Evolutionary conservation across 768 basidiomycete species (phyloP).

Genomic region (Coprinopsis marcescibilis): DNA sequence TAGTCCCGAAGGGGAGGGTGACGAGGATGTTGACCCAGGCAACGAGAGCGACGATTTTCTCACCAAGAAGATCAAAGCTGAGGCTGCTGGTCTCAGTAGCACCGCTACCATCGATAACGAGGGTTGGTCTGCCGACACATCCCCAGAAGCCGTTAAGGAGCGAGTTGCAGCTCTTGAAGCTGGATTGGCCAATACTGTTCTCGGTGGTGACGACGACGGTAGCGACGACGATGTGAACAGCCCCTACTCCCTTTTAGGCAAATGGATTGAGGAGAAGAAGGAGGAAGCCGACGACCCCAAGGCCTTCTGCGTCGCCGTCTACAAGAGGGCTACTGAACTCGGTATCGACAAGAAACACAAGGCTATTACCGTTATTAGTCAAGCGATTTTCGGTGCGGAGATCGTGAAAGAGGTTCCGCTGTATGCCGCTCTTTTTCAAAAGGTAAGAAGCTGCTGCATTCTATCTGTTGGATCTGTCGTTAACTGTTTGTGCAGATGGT

Average conservation of each 20-base stretch:
- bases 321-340: constrained; percentile 84
- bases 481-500: constrained; percentile 54
- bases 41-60: constrained; percentile 85
- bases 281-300: constrained; percentile 40
- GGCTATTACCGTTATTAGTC: constrained; percentile 74
- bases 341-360: constrained; percentile 96
- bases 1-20: constrained; percentile 27
- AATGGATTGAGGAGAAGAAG: constrained; percentile 77
- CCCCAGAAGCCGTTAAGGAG: constrained; percentile 80
- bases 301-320: constrained; percentile 61
- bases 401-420: constrained; percentile 58
- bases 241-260: constrained; percentile 78
- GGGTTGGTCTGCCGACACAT: constrained; percentile 92
- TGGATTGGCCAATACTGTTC: constrained; percentile 45
- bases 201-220: constrained; percentile 78
- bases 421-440: constrained; percentile 67
- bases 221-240: constrained; percentile 85
- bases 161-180: constrained; percentile 69
- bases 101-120: constrained; percentile 60
- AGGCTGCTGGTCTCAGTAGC: constrained; percentile 69
- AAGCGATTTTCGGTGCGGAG: constrained; percentile 76
- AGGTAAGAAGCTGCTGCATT: constrained; percentile 42
- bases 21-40: constrained; percentile 33
- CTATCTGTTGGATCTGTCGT: neutral
- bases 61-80: constrained; percentile 86